These are phyloP conservation scores for Kwoniella dejecticola DNA, from an alignment of 768 basidiomycete genomes.

Conservation along the genomic window DNA sequence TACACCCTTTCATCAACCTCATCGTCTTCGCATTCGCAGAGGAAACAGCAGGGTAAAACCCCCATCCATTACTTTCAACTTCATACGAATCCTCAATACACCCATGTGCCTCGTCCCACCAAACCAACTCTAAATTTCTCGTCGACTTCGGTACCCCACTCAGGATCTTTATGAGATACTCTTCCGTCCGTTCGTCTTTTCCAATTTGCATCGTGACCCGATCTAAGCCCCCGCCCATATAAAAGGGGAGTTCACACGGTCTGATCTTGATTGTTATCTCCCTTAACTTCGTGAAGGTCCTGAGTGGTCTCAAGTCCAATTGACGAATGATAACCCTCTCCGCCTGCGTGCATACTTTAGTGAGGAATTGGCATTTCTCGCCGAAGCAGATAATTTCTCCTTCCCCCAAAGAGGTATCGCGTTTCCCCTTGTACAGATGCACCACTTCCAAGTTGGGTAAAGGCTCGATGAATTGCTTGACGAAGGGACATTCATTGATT, in stretches of 20 bases:
- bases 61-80: neutral
- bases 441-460: constrained; percentile 14
- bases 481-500: constrained; percentile 21
- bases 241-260: constrained; percentile 17
- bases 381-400: neutral
- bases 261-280: constrained; percentile 3
- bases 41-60: neutral
- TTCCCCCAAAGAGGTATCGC: neutral
- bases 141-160: neutral
- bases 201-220: neutral
- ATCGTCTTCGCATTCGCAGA: neutral
- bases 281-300: neutral
- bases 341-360: constrained; percentile 6
- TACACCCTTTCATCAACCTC: constrained; percentile 6
- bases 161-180: no score
- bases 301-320: neutral
- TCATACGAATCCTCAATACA: constrained; percentile 12
- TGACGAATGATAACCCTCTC: constrained; percentile 5
- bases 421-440: constrained; percentile 5
- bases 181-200: no score
- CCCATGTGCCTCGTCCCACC: constrained; percentile 17
- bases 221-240: neutral
- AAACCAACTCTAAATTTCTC: neutral
- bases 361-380: constrained; percentile 16
- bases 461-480: constrained; percentile 11